Evolutionary conservation across 768 basidiomycete species (phyloP).

Genomic region (Mycena galopus): DNA sequence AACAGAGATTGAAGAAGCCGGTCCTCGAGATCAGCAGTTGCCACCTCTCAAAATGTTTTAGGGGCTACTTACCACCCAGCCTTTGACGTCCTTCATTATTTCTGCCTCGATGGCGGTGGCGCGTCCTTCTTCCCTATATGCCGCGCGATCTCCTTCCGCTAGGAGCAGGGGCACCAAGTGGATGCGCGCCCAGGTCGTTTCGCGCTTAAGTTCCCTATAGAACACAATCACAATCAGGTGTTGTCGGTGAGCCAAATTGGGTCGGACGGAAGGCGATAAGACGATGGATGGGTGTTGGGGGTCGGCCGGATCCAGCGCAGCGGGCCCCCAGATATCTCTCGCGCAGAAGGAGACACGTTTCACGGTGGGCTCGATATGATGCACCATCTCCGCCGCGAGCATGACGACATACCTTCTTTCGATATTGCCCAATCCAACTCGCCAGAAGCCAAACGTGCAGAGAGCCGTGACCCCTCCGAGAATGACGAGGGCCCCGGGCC

Average conservation of each 20-base stretch:
- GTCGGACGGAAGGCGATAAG: slow-evolving; percentile 54
- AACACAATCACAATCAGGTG: slow-evolving; percentile 57
- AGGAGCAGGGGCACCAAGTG: slow-evolving; percentile 92
- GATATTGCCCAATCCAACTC: slow-evolving; percentile 89
- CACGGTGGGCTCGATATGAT: neutral
- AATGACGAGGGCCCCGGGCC: slow-evolving; percentile 86
- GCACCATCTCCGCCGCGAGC: slow-evolving; percentile 46
- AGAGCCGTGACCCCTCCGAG: slow-evolving; percentile 89
- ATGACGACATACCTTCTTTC: slow-evolving; percentile 81
- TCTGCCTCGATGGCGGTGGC: slow-evolving; percentile 82
- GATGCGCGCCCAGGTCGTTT: slow-evolving; percentile 96
- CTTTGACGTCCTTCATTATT: slow-evolving; percentile 95
- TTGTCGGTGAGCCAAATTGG: slow-evolving; percentile 54
- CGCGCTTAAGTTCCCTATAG: slow-evolving; percentile 89
- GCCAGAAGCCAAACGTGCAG: slow-evolving; percentile 93
- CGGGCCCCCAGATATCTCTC: no score
- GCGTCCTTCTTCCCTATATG: slow-evolving; percentile 85
- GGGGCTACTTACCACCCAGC: slow-evolving; percentile 86
- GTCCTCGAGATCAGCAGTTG: slow-evolving; percentile 31
- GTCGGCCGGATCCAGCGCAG: slow-evolving; percentile 33
- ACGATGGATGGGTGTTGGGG: slow-evolving; percentile 58
- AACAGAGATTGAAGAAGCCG: slow-evolving; percentile 29
- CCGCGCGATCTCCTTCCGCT: slow-evolving; percentile 94
- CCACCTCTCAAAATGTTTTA: slow-evolving; percentile 35
- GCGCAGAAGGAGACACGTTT: no score